These are phyloP conservation scores for Malus orientalis DNA, from an alignment of 306 rosid genomes.

Conservation along the genomic window DNA sequence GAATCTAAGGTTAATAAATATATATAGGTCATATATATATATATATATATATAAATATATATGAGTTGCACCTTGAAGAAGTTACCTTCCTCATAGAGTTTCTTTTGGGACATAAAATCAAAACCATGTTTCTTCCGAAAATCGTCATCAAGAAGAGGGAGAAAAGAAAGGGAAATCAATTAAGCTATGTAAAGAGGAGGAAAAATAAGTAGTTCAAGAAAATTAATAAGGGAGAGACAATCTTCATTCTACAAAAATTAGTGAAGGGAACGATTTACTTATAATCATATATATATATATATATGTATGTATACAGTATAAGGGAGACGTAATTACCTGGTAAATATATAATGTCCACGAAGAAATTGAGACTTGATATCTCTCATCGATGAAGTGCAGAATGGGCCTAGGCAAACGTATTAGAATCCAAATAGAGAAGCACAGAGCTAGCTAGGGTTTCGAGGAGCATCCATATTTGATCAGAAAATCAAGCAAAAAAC, in stretches of 20 bases:
- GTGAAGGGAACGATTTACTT: not conserved
- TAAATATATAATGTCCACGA: not conserved
- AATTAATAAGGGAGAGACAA: not conserved
- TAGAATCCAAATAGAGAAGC: not conserved
- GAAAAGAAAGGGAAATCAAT: not conserved
- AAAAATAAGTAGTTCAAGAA: not conserved
- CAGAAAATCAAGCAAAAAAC: slow-evolving; percentile 44
- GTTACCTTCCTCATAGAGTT: not conserved
- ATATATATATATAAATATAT: not conserved
- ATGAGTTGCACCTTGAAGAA: not conserved
- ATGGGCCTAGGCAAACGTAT: not conserved
- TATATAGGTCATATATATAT: not conserved
- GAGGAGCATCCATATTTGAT: slow-evolving; percentile 43
- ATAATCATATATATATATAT: not conserved
- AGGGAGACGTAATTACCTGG: too few species aligned
- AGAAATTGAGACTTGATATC: not conserved
- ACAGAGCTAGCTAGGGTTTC: slow-evolving; percentile 59
- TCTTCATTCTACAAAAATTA: not conserved
- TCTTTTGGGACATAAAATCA: not conserved
- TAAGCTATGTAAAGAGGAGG: not conserved
- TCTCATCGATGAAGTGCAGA: not conserved
- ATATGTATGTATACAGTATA: too few species aligned
- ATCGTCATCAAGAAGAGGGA: not conserved
- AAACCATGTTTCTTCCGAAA: not conserved
- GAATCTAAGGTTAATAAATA: not conserved